These are phyloP conservation scores for Polygonum aviculare DNA, from an alignment of 148 eudicot species.

Conservation along the genomic window DNA sequence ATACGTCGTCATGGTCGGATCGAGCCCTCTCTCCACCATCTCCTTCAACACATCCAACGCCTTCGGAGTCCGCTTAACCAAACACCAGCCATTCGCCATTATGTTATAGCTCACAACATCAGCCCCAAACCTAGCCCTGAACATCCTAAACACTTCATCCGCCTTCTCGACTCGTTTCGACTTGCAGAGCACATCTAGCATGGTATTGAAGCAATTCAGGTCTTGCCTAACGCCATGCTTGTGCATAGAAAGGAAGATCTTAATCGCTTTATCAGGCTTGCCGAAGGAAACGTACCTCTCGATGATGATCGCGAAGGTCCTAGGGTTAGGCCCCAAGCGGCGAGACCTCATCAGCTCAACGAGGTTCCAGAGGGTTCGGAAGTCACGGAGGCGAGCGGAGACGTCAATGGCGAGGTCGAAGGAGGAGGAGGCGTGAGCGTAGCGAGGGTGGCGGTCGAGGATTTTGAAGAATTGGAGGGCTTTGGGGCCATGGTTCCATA, in stretches of 20 bases:
- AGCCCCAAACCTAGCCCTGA: slow-evolving; percentile 43
- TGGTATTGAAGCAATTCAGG: slow-evolving; percentile 51
- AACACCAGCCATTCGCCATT: slow-evolving; percentile 86
- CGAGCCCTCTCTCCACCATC: slow-evolving; percentile 75
- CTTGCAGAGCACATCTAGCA: slow-evolving; percentile 76
- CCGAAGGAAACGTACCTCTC: slow-evolving; percentile 72
- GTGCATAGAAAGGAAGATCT: slow-evolving; percentile 70
- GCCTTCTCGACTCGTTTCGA: slow-evolving; percentile 72
- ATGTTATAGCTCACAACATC: slow-evolving; percentile 78
- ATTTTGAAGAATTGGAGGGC: slow-evolving; percentile 70
- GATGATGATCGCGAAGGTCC: slow-evolving; percentile 58
- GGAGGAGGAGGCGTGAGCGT: slow-evolving; percentile 46
- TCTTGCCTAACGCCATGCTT: slow-evolving; percentile 47
- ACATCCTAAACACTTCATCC: slow-evolving; percentile 36
- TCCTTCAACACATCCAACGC: slow-evolving; percentile 79
- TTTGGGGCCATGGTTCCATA: slow-evolving; percentile 91
- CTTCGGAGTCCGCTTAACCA: slow-evolving; percentile 50
- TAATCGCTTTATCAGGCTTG: slow-evolving; percentile 66
- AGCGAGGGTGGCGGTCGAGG: slow-evolving; percentile 46
- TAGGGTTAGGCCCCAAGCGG: slow-evolving; percentile 56
- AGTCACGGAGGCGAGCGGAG: slow-evolving; percentile 58
- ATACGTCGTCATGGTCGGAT: slow-evolving; percentile 52
- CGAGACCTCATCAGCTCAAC: slow-evolving; percentile 40
- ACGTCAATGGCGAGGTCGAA: slow-evolving; percentile 68
- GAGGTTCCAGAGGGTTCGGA: slow-evolving; percentile 38